Base-by-base conservation (phyloP, 2,329 filamentous ascomycete species). In the Hymenoscyphus repandus region DNA sequence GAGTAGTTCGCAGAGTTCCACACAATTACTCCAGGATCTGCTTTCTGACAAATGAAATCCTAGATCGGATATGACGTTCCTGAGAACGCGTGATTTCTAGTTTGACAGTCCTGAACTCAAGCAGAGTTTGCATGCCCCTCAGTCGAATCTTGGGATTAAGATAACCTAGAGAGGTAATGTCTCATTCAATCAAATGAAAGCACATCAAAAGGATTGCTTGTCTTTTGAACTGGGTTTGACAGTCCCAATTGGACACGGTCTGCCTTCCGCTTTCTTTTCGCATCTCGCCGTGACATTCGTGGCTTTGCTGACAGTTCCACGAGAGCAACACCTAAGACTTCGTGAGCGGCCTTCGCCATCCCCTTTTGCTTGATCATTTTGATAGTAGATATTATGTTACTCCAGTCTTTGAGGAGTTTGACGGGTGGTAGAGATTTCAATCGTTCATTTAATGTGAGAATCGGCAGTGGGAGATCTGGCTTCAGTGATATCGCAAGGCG, bases 381-480 rank as follows among this genome's bases (percentile, higher is more conserved):
- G 12, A 61, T 43, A n/a, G 50, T 45, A 2, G 53, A 45, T 18
- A 49, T 17, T 15, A 47, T 32, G 22, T 56, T 41, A 12, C 33
- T 17, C 2, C 61, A 22, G 36, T 53, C 53, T 30, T 46, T 54
- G 30, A 59, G 32, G 5, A 58, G 51, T 10, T 34, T 27, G 9
- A 66, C 38, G n/a, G n/a, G 15, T 13, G 64, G 62, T 1, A 67
- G 51, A 13, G 36, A 42, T n/a, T 60, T 34, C 3, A 67, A 47
- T 5, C 49, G 20, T 2, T 47, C 11, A n/a, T 51, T 9, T 11
- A 67, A 37, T 18, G 40, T 18, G 5, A 41, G 10, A 1, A 62
- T 9, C 6, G 34, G 22, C 18, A 49, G 32, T 13, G 59, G 54
- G 4, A 59, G 7, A 13, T 15, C 15, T 22, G 17, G 38, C n/a